Evolutionary conservation across 129 eudicot species (phyloP).

Genomic region (Lonicera japonica): DNA sequence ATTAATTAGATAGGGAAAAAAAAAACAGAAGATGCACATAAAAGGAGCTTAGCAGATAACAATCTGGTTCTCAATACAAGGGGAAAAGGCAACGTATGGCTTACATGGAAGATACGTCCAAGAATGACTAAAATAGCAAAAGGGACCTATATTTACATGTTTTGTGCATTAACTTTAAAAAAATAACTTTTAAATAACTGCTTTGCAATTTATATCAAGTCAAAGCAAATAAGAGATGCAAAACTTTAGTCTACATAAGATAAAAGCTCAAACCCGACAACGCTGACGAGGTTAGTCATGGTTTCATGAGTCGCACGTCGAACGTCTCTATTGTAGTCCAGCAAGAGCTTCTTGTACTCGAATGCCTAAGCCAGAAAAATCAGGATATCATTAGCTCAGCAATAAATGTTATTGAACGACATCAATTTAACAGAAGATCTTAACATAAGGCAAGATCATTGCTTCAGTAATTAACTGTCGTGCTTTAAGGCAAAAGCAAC

Average conservation of each 20-base stretch:
- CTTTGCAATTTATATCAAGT: no score
- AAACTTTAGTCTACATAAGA: no score
- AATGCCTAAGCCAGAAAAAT: slow-evolving; percentile 59
- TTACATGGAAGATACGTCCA: not conserved
- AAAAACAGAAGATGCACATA: not conserved
- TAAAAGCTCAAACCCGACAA: slow-evolving; percentile 56
- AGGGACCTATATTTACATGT: not conserved
- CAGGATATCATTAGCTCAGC: not conserved
- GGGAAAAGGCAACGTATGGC: not conserved
- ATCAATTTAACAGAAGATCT: slow-evolving; percentile 3
- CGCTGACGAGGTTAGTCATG: slow-evolving; percentile 67
- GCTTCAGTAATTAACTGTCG: not conserved
- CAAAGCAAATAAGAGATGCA: no score
- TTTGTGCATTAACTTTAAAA: not conserved
- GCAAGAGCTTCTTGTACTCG: slow-evolving; percentile 87
- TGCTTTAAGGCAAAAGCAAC: not conserved
- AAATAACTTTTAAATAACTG: not conserved
- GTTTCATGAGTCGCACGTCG: slow-evolving; percentile 95
- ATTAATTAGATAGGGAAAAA: not conserved
- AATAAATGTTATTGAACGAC: not conserved
- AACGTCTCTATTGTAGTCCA: slow-evolving; percentile 85
- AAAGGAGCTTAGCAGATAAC: not conserved
- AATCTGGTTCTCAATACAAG: not conserved
- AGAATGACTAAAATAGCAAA: not conserved
- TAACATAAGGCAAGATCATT: not conserved